Percentiles rank a stretch among this genome's conserved stretches.
phyloP scores from a whole-genome alignment of 2,329 filamentous ascomycete species.

The Colletotrichum siamense region DNA sequence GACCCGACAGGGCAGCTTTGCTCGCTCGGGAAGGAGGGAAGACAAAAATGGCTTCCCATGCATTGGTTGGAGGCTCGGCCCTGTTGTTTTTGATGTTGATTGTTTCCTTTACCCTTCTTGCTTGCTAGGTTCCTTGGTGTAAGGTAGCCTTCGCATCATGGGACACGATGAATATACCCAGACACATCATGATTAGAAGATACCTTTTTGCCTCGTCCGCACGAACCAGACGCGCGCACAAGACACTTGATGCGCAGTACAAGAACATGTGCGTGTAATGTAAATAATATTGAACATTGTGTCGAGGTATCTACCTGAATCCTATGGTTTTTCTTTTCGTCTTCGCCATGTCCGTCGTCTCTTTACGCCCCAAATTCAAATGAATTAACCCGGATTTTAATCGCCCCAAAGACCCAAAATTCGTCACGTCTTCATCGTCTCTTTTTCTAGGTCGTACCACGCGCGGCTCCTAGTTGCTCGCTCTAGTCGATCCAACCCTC shows the following conservation, averaged over 20 bases:
- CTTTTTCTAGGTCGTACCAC: not conserved
- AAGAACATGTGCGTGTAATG: not conserved
- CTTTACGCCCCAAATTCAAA: conserved; percentile 13
- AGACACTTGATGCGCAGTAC: not conserved
- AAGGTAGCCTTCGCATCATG: not conserved
- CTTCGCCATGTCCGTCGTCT: not conserved
- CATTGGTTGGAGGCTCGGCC: not conserved
- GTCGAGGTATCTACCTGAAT: conserved; percentile 11
- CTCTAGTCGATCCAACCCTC: not conserved
- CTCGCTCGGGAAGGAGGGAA: not conserved
- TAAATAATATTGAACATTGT: not conserved
- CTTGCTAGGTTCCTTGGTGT: not conserved
- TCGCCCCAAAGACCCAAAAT: not conserved
- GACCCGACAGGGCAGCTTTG: not conserved
- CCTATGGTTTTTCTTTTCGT: not conserved
- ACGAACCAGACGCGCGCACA: not conserved
- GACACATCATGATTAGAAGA: conserved; percentile 14
- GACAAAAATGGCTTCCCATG: not conserved
- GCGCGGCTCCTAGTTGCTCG: not conserved
- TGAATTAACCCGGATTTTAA: not conserved
- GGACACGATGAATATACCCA: conserved; percentile 22
- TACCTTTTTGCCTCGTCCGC: not conserved
- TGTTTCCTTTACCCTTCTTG: not conserved
- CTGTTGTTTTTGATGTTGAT: not conserved
- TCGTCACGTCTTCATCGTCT: not conserved